Percentiles rank a stretch among this genome's conserved stretches.
Conservation (phyloP, 331 rosid species). For the Stylosanthes scabra region DNA sequence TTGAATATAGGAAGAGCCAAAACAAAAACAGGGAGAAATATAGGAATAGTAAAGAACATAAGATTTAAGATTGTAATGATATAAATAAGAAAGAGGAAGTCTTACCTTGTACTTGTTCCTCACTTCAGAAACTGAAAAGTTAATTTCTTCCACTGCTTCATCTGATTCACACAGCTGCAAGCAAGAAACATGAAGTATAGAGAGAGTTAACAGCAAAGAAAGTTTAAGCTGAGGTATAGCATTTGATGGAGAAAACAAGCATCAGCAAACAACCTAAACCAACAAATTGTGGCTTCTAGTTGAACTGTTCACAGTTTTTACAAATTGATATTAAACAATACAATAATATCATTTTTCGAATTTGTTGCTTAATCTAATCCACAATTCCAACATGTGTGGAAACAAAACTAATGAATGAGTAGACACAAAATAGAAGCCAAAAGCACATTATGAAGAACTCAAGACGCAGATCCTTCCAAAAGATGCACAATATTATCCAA, state of each 20-base stretch:
- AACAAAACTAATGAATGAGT: not conserved
- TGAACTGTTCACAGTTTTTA: constrained; percentile 22
- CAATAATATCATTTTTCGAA: not conserved
- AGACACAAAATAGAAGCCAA: not conserved
- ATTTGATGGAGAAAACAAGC: constrained; percentile 32
- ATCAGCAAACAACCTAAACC: constrained; percentile 6
- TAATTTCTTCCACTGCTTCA: constrained; percentile 43
- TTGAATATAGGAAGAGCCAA: constrained; percentile 16
- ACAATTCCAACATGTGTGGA: not conserved
- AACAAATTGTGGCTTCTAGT: not conserved
- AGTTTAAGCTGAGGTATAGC: not conserved
- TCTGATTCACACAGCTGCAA: constrained; percentile 53
- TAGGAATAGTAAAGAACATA: constrained; percentile 13
- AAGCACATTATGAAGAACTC: not conserved
- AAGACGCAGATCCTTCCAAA: constrained; percentile 3
- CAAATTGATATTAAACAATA: not conserved
- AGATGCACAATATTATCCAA: not conserved
- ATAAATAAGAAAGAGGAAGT: constrained; percentile 21
- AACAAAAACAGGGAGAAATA: not conserved
- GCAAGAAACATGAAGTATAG: constrained; percentile 37
- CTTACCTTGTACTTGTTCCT: constrained; percentile 75
- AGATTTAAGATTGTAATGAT: constrained; percentile 9
- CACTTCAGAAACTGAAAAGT: constrained; percentile 63
- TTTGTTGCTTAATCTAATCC: constrained; percentile 16
- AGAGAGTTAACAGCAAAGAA: not conserved